These are phyloP conservation scores for Sarcocystis neurona DNA, from an alignment of 169 alveolate genomes.

Conservation along the genomic window DNA sequence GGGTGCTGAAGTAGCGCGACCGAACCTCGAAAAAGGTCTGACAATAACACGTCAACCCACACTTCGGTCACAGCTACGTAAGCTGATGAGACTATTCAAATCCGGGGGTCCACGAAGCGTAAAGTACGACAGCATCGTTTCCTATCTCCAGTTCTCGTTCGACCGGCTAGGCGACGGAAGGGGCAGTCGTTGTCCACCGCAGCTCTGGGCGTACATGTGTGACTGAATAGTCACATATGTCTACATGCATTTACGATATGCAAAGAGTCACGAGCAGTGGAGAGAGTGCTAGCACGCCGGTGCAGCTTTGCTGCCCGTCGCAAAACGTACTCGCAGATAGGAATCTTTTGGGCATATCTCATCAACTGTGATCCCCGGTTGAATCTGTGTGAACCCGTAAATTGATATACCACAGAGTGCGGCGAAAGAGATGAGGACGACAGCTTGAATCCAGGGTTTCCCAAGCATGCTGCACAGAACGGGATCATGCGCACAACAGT, in stretches of 20 bases:
- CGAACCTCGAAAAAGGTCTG: slow-evolving; percentile 64
- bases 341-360: slow-evolving; percentile 70
- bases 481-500: neutral
- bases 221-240: no score
- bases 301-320: no score
- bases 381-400: slow-evolving; percentile 69
- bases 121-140: neutral
- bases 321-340: slow-evolving; percentile 49
- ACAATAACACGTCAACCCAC: no score
- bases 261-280: no score
- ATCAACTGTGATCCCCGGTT: slow-evolving; percentile 67
- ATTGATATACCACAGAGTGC: slow-evolving; percentile 65
- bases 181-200: neutral
- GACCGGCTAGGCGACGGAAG: neutral
- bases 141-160: neutral
- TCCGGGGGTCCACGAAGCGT: no score
- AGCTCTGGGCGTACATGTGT: neutral
- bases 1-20: slow-evolving; percentile 64
- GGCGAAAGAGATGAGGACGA: slow-evolving; percentile 61
- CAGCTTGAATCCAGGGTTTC: slow-evolving; percentile 21
- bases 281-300: no score
- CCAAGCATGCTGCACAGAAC: slow-evolving; percentile 21
- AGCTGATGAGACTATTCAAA: no score
- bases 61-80: no score
- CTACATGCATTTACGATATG: no score